Conservation (phyloP, 331 rosid species). For the Cydonia oblonga region DNA sequence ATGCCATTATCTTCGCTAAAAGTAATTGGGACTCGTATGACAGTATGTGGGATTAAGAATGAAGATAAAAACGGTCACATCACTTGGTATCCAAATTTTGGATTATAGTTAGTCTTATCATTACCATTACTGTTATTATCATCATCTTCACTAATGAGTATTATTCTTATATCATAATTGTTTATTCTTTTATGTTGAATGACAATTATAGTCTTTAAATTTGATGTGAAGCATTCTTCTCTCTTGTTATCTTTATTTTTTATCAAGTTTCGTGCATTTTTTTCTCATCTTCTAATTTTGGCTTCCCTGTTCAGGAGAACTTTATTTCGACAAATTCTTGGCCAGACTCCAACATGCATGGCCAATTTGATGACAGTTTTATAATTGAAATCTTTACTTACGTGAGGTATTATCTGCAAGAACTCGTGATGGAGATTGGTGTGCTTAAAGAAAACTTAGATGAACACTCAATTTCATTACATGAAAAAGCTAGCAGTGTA, state of each 20-base stretch:
- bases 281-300: constrained; percentile 4
- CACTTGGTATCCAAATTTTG: neutral
- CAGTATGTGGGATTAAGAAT: neutral
- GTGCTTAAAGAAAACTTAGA: constrained; percentile 43
- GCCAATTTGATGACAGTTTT: constrained; percentile 31
- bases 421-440: constrained; percentile 37
- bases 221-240: neutral
- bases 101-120: neutral
- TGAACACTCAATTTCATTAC: constrained; percentile 38
- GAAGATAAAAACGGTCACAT: neutral
- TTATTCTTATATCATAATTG: neutral
- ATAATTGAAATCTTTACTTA: constrained; percentile 22
- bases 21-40: neutral
- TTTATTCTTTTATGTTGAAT: neutral
- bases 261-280: neutral
- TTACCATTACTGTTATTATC: neutral
- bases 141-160: neutral
- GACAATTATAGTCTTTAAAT: neutral
- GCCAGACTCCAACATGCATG: constrained; percentile 33
- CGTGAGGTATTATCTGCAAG: constrained; percentile 46
- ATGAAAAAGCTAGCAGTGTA: constrained; percentile 36
- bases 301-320: constrained; percentile 41
- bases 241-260: neutral
- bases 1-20: neutral
- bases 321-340: constrained; percentile 29